Evolutionary conservation across 148 eudicot species (phyloP), one percentile per base, ranked within the genome.

Genomic region (Polygonum maritimum): DNA sequence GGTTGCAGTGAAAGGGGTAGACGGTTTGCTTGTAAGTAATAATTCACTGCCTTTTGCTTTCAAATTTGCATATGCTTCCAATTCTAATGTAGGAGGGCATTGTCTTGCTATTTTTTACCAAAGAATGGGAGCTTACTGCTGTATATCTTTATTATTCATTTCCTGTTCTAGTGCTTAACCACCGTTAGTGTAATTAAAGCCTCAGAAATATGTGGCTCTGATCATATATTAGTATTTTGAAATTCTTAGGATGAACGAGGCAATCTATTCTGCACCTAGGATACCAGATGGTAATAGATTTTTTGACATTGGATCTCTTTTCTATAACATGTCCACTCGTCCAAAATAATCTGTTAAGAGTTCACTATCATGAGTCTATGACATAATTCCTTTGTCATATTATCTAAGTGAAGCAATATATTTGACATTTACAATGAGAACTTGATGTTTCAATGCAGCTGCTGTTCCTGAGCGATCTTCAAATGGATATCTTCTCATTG

Each of bases 401-500:
- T 69, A 18, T 55, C 38, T 54, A 72, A 33, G 47, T 38, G 69
- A 71, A 26, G 38, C 41, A 7, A 60, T 71, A 26, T 39, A 51
- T 18, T 78, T 58, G 69, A 58, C 39, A 36, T 1, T 57, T 48
- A 51, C 75, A 55, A 58, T 60, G 69, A 21, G 19, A 16, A 35
- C 45, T 35, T 67, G 71, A 35, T 67, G 44, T 41, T 67, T 81
- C 71, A 62, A 62, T 80, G 65, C 79, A 94, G 98, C 98, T 86
- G 85, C 88, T 76, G 79, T 85, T 16, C 89, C 84, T 74, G 88
- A 92, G 80, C 79, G 77, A 55, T 76, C 69, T 71, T 90, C 97
- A 71, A 94, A 90, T 83, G 98, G 98, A 71, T 94, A 89, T 81
- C 81, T 94, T 77, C 97, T 94, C 71, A 92, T 94, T 84, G 98